Evolutionary conservation across 768 basidiomycete species (phyloP).

Genomic region (Termitomyces sp.): DNA sequence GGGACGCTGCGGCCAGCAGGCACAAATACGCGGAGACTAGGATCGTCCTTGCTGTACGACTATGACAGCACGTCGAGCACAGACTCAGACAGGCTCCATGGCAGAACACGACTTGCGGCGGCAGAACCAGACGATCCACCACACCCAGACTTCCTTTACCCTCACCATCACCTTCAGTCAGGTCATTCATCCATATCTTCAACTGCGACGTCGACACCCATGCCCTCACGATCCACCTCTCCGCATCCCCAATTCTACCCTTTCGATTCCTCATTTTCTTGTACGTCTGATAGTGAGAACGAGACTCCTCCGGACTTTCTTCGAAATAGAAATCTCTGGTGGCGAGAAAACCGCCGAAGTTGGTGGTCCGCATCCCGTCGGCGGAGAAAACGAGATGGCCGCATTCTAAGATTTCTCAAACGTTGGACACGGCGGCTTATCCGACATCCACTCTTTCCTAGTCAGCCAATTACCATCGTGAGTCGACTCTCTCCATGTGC

Average conservation of each 20-base stretch:
- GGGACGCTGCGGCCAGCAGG: slow-evolving; percentile 21
- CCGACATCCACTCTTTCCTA: slow-evolving; percentile 74
- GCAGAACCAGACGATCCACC: slow-evolving; percentile 19
- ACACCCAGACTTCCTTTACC: slow-evolving; percentile 30
- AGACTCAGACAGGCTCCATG: slow-evolving; percentile 36
- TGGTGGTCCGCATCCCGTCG: slow-evolving; percentile 60
- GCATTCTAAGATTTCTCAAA: slow-evolving; percentile 47
- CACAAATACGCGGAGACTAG: slow-evolving; percentile 18
- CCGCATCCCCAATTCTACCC: slow-evolving; percentile 56
- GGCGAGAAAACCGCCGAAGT: slow-evolving; percentile 43
- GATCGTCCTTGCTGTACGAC: slow-evolving; percentile 26
- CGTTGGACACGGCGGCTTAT: slow-evolving; percentile 54
- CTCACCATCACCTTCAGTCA: slow-evolving; percentile 32
- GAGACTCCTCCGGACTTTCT: slow-evolving; percentile 52
- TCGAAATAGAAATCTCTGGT: slow-evolving; percentile 33
- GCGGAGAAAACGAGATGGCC: slow-evolving; percentile 48
- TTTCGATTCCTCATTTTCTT: slow-evolving; percentile 47
- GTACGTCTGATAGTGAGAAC: slow-evolving; percentile 59
- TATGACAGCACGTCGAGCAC: slow-evolving; percentile 45
- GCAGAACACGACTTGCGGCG: slow-evolving; percentile 14
- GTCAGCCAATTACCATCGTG: slow-evolving; percentile 79
- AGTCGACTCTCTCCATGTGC: slow-evolving; percentile 23
- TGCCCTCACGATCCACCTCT: slow-evolving; percentile 60
- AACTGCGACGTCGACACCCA: slow-evolving; percentile 46
- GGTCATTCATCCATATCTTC: slow-evolving; percentile 38